Conservation (phyloP, 495 filamentous ascomycete genomes). For the Daldinia loculata region DNA sequence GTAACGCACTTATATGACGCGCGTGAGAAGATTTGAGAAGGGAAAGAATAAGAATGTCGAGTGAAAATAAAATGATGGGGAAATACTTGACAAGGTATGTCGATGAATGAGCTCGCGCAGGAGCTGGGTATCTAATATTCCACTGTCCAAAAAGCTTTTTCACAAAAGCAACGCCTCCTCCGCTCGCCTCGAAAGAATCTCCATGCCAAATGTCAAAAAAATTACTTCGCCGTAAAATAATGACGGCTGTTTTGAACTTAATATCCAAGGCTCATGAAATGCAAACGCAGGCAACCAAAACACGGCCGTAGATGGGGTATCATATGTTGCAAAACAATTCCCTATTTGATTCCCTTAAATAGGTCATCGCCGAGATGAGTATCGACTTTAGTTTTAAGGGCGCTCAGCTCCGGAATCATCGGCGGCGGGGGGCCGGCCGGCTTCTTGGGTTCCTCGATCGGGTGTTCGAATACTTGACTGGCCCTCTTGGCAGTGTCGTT, state of each 20-base stretch:
- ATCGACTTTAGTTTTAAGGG: slow-evolving; percentile 58
- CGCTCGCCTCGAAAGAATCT: slow-evolving; percentile 27
- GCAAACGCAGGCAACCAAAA: slow-evolving; percentile 23
- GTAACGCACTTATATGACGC: slow-evolving; percentile 38
- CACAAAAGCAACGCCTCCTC: slow-evolving; percentile 24
- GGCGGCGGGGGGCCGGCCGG: slow-evolving; percentile 63
- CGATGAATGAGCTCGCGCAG: slow-evolving; percentile 46
- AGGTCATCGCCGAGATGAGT: slow-evolving; percentile 61
- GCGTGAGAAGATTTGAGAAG: slow-evolving; percentile 5
- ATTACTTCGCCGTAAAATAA: slow-evolving; percentile 37
- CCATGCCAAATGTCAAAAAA: slow-evolving; percentile 35
- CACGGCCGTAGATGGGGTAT: slow-evolving; percentile 28
- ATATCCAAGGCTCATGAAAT: slow-evolving; percentile 23
- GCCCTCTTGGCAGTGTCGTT: slow-evolving; percentile 47
- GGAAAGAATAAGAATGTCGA: slow-evolving; percentile 22
- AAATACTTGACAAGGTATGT: slow-evolving; percentile 36
- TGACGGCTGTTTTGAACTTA: slow-evolving; percentile 26
- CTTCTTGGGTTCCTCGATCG: slow-evolving; percentile 47
- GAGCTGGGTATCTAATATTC: slow-evolving; percentile 51
- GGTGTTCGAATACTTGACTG: slow-evolving; percentile 44
- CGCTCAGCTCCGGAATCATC: slow-evolving; percentile 66
- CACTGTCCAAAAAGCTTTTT: slow-evolving; percentile 28
- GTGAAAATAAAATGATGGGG: slow-evolving; percentile 24
- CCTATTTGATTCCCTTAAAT: slow-evolving; percentile 64
- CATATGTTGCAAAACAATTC: slow-evolving; percentile 1